Evolutionary conservation across 441 rosid species (phyloP).

Genomic region (Adansonia madagascariensis): DNA sequence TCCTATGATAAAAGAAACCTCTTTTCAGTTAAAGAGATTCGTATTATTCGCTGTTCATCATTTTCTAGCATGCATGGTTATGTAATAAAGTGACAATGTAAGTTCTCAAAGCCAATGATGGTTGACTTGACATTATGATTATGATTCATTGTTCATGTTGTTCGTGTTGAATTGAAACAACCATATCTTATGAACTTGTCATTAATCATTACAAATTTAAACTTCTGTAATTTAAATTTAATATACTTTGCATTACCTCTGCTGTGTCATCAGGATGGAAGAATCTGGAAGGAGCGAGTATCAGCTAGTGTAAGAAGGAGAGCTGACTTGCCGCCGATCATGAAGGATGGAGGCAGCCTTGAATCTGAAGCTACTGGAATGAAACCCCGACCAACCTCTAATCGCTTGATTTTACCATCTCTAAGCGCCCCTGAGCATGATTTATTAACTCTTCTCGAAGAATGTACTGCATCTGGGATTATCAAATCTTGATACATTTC

Average conservation of each 20-base stretch:
- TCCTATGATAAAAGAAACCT: not conserved
- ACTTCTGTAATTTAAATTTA: not conserved
- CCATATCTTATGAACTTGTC: constrained; percentile 3
- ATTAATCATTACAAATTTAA: not conserved
- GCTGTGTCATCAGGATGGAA: constrained; percentile 66
- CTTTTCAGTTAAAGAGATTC: not conserved
- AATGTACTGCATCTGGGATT: constrained; percentile 66
- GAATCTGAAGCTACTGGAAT: constrained; percentile 34
- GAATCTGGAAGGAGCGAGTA: constrained; percentile 89
- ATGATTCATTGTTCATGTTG: not conserved
- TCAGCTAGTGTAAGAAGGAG: constrained; percentile 61
- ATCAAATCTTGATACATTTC: constrained; percentile 9
- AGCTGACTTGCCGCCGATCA: constrained; percentile 64
- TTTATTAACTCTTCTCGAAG: constrained; percentile 78
- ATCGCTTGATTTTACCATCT: constrained; percentile 75
- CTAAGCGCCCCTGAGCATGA: constrained; percentile 89
- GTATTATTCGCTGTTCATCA: not conserved
- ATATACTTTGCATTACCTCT: constrained; percentile 24
- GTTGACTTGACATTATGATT: not conserved
- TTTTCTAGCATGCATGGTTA: not conserved
- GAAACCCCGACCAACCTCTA: constrained; percentile 47
- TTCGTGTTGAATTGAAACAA: not conserved
- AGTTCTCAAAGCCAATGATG: not conserved
- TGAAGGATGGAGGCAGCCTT: constrained; percentile 55
- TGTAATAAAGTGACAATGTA: not conserved